Evolutionary conservation across 2,329 filamentous ascomycete genomes (phyloP), one percentile per base, ranked within the genome.

Genomic region (Acrocalymma vagum): DNA sequence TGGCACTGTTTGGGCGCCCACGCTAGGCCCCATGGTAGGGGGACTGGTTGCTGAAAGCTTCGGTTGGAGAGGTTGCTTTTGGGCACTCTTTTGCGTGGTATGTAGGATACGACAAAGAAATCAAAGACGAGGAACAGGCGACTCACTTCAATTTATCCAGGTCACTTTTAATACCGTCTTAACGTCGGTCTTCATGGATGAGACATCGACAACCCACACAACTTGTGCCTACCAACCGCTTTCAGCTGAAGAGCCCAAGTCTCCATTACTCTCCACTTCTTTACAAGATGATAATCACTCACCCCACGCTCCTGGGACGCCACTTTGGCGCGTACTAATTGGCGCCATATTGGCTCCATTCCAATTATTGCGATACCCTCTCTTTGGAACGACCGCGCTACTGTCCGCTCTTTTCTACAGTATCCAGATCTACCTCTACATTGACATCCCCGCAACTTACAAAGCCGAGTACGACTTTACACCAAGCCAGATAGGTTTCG

Each of bases 1-100:
- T n/a, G n/a, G 28, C 21, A 50, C 38, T 41, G 34, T 53, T 21
- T 29, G 49, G 16, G 49, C 45, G 9, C 29, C 29, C 29, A 22
- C 15, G 14, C 27, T 29, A 9, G 27, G 27, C 14, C 27, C 27
- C 8, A 14, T 15, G 9, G 14, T 15, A 8, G 27, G 27, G 8
- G 27, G 27, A 29, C 27, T 18, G 9, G 16, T 32, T 24, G 20
- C 31, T 3, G 31, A 35, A 11, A 24, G 8, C 6, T 35, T 26
- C 20, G 21, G 31, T 14, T 35, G 31, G 31, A 22, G 31, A 26
- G 31, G 31, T 17, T 35, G 31, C 17, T 35, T 35, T 35, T 35
- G 31, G 31, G 31, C 21, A 9, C 20, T 35, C 10, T 14, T 35
- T n/a, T 24, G 18, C n/a, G 31, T 35, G 20, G 31, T 35, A 35